A percentile compares a stretch with the other conserved stretches of the same genome.
Conservation (phyloP, 2,329 filamentous ascomycete genomes). For the Diaporthe amygdali region DNA sequence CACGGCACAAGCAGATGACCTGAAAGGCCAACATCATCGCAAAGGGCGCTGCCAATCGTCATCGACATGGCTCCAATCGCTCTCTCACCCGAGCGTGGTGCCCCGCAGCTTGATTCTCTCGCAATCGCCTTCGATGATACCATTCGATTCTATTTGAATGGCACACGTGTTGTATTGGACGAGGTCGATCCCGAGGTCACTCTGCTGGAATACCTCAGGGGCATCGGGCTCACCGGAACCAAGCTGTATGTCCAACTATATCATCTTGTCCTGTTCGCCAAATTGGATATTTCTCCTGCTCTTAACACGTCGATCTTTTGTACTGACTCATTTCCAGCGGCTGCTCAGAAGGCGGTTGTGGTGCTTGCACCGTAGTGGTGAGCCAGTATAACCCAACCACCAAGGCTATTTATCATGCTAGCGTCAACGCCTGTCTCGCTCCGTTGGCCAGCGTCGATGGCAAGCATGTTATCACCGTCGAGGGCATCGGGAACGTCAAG, state of each 20-base stretch:
- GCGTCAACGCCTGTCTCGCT: conserved; percentile 93
- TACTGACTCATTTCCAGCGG: conserved; percentile 55
- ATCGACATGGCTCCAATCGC: conserved; percentile 61
- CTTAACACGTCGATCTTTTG: neutral
- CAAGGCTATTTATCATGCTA: conserved; percentile 92
- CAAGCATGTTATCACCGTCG: conserved; percentile 97
- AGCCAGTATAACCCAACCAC: conserved; percentile 94
- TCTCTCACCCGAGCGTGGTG: conserved; percentile 53
- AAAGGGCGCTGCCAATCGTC: conserved; percentile 1
- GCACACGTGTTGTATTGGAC: conserved; percentile 85
- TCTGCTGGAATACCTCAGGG: conserved; percentile 88
- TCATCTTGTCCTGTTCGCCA: too few species aligned
- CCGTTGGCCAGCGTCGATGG: conserved; percentile 93
- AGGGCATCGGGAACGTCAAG: conserved; percentile 90
- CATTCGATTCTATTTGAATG: conserved; percentile 91
- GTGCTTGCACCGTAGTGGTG: conserved; percentile 93
- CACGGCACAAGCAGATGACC: neutral
- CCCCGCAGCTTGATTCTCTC: conserved; percentile 52
- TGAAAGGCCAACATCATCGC: neutral
- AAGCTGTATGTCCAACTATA: conserved; percentile 67
- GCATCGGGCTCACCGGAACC: conserved; percentile 91
- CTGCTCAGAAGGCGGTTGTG: conserved; percentile 95
- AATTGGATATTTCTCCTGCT: neutral
- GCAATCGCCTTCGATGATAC: conserved; percentile 85
- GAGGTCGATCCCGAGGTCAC: conserved; percentile 90